Evolutionary conservation across 208 protist species (phyloP).

Genomic region (Trypanosoma brucei): DNA sequence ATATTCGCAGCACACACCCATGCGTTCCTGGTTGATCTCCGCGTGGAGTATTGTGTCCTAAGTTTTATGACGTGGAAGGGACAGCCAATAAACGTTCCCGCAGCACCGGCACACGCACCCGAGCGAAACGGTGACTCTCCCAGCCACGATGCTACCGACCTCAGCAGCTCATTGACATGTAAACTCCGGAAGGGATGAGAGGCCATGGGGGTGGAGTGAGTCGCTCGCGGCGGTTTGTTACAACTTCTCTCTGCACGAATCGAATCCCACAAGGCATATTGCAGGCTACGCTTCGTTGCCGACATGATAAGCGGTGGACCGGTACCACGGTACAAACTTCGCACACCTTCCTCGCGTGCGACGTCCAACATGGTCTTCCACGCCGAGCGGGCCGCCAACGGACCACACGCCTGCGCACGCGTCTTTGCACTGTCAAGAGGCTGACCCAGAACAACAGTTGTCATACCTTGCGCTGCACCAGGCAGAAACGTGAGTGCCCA

Average conservation of each 20-base stretch:
- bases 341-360: slow-evolving; percentile 44
- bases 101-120: slow-evolving; percentile 72
- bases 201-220: too few species aligned
- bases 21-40: slow-evolving; percentile 46
- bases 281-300: slow-evolving; percentile 76
- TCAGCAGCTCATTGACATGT: background rate
- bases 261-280: slow-evolving; percentile 81
- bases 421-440: slow-evolving; percentile 88
- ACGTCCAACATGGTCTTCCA: slow-evolving; percentile 59
- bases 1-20: slow-evolving; percentile 72
- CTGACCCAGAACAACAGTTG: slow-evolving; percentile 69
- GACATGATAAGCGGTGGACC: slow-evolving; percentile 77
- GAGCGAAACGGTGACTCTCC: slow-evolving; percentile 50
- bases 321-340: slow-evolving; percentile 78
- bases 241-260: slow-evolving; percentile 19
- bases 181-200: too few species aligned
- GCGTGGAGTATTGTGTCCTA: slow-evolving; percentile 72
- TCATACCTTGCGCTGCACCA: slow-evolving; percentile 72
- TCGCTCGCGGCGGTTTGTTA: background rate
- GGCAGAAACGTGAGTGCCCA: slow-evolving; percentile 44
- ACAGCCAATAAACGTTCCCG: slow-evolving; percentile 82
- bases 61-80: slow-evolving; percentile 89
- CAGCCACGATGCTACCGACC: slow-evolving; percentile 12
- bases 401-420: slow-evolving; percentile 75
- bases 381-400: slow-evolving; percentile 33